A percentile compares a stretch with the other conserved stretches of the same genome.
These are phyloP conservation scores for Ceratobasidium sp. DNA, from an alignment of 1,284 basidiomycete species.

Conservation along the genomic window DNA sequence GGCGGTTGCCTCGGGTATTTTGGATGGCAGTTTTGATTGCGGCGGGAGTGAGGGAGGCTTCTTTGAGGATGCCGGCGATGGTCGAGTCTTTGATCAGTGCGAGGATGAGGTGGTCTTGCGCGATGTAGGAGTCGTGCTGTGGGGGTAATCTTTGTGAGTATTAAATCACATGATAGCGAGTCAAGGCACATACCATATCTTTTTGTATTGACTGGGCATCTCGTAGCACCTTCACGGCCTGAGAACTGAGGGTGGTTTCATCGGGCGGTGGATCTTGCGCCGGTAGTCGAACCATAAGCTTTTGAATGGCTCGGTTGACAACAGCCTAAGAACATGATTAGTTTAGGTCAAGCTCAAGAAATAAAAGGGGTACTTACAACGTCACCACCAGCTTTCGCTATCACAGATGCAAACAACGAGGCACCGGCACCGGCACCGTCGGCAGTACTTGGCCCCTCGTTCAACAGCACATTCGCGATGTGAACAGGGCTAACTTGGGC, in stretches of 20 bases:
- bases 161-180: neutral
- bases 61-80: slow-evolving; percentile 75
- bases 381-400: slow-evolving; percentile 81
- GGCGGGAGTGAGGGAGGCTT: slow-evolving; percentile 75
- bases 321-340: slow-evolving; percentile 55
- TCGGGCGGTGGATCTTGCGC: slow-evolving; percentile 87
- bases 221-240: slow-evolving; percentile 74
- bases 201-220: slow-evolving; percentile 86
- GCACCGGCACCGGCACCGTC: slow-evolving; percentile 52
- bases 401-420: slow-evolving; percentile 78
- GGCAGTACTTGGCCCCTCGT: slow-evolving; percentile 61
- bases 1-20: slow-evolving; percentile 80
- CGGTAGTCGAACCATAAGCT: slow-evolving; percentile 78
- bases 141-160: slow-evolving; percentile 46
- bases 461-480: slow-evolving; percentile 78
- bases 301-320: slow-evolving; percentile 73
- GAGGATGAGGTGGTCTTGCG: slow-evolving; percentile 84
- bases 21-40: slow-evolving; percentile 82
- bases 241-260: slow-evolving; percentile 72
- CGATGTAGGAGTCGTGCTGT: slow-evolving; percentile 53
- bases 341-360: neutral
- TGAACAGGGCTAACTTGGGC: slow-evolving; percentile 83
- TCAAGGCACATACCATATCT: slow-evolving; percentile 64
- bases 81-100: slow-evolving; percentile 69
- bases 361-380: slow-evolving; percentile 60